Evolutionary conservation across 2,329 filamentous ascomycete genomes (phyloP).

Genomic region (Pyricularia sp.): DNA sequence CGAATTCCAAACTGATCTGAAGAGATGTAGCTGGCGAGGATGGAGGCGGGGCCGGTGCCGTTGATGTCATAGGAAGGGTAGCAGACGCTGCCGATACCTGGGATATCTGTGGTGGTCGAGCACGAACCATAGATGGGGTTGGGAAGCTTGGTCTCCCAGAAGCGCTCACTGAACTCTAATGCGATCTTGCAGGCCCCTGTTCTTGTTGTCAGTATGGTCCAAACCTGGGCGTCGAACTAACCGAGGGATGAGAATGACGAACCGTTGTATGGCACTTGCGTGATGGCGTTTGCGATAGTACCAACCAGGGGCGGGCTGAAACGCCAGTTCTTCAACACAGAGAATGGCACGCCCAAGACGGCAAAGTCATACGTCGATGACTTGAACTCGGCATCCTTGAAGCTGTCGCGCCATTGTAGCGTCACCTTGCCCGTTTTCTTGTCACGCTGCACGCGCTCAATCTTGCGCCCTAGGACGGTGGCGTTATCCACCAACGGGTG

Average conservation of each 20-base stretch:
- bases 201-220: neutral
- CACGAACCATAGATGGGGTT: slow-evolving; percentile 56
- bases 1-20: slow-evolving; percentile 27
- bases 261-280: slow-evolving; percentile 30
- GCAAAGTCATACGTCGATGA: slow-evolving; percentile 54
- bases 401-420: slow-evolving; percentile 44
- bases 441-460: slow-evolving; percentile 47
- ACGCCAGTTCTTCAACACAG: slow-evolving; percentile 52
- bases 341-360: slow-evolving; percentile 56
- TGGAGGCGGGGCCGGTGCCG: slow-evolving; percentile 49
- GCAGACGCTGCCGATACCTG: slow-evolving; percentile 52
- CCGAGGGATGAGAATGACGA: slow-evolving; percentile 13
- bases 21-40: slow-evolving; percentile 50
- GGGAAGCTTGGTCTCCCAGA: slow-evolving; percentile 39
- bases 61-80: slow-evolving; percentile 62
- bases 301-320: slow-evolving; percentile 28
- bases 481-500: slow-evolving; percentile 48
- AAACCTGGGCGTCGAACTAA: neutral
- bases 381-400: slow-evolving; percentile 27
- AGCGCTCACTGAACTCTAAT: slow-evolving; percentile 58
- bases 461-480: slow-evolving; percentile 43
- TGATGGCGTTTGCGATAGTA: slow-evolving; percentile 37
- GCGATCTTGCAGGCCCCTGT: slow-evolving; percentile 42
- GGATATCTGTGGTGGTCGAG: slow-evolving; percentile 44
- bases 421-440: slow-evolving; percentile 41